Conservation (phyloP, 768 basidiomycete species). For the Boletus rex-veris region DNA sequence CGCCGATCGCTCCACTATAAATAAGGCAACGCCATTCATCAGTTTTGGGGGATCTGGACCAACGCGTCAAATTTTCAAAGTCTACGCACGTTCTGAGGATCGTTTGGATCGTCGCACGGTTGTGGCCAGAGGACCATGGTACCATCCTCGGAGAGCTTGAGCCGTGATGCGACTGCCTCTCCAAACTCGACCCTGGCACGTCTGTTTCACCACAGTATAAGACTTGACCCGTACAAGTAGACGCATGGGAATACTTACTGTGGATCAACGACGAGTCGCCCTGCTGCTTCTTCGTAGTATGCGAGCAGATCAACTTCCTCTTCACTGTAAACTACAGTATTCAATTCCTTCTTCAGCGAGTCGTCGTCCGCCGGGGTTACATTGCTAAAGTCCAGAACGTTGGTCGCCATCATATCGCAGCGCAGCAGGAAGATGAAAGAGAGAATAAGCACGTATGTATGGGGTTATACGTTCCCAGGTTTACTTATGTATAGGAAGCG, state of each 20-base stretch:
- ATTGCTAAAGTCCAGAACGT: background rate
- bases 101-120: conserved; percentile 45
- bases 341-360: conserved; percentile 1
- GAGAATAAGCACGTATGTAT: background rate
- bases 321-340: background rate
- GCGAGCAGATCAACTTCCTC: conserved; percentile 32
- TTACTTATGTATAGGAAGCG: background rate
- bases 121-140: conserved; percentile 54
- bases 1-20: conserved; percentile 42
- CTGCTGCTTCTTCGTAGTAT: conserved; percentile 55
- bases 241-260: conserved; percentile 35
- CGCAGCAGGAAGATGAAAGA: background rate
- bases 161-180: conserved; percentile 38
- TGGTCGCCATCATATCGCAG: background rate
- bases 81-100: conserved; percentile 50
- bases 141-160: conserved; percentile 47
- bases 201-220: conserved; percentile 18
- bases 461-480: background rate
- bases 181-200: conserved; percentile 52
- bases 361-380: background rate
- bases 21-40: background rate
- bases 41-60: background rate
- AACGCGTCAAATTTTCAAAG: background rate
- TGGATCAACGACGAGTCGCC: conserved; percentile 60
- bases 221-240: too few species aligned